Conservation (phyloP, 202 grass and related monocot species). For the Hordeum pubiflorum region DNA sequence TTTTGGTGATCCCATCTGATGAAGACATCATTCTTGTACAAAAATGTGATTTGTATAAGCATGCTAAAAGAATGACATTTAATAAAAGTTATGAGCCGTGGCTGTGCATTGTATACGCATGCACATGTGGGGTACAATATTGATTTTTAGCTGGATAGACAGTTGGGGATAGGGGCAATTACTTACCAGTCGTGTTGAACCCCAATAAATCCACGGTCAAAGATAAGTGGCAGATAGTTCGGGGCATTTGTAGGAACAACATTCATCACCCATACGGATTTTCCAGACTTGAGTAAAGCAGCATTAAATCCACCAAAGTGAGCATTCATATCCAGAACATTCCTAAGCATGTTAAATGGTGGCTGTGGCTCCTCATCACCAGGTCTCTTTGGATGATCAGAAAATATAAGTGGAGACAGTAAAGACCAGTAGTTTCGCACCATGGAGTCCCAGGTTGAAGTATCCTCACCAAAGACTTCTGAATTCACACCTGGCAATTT, state of each 20-base stretch:
- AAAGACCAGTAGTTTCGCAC: constrained; percentile 94
- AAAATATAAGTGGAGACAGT: constrained; percentile 94
- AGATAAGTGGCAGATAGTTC: constrained; percentile 78
- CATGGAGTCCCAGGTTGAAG: constrained; percentile 68
- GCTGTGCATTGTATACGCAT: neutral
- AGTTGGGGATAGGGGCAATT: neutral
- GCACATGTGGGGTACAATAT: neutral
- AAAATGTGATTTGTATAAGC: neutral
- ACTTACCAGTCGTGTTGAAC: constrained; percentile 94
- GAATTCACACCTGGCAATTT: constrained; percentile 50
- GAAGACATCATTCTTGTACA: constrained; percentile 5
- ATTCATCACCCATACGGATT: constrained; percentile 98
- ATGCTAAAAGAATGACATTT: neutral
- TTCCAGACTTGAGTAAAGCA: constrained; percentile 78
- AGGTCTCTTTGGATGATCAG: constrained; percentile 98
- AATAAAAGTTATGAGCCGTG: neutral
- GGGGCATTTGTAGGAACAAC: constrained; percentile 75
- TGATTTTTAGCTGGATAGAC: neutral
- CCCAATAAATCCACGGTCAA: constrained; percentile 89
- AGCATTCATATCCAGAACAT: constrained; percentile 98
- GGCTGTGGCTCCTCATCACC: constrained; percentile 93
- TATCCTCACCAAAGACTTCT: constrained; percentile 71
- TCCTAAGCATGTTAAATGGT: constrained; percentile 99
- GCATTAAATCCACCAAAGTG: constrained; percentile 93
- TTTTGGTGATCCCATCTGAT: neutral